Evolutionary conservation across 352 stramenopile species (phyloP), one percentile per base, ranked within the genome.

Genomic region (Phytophthora crassamura): DNA sequence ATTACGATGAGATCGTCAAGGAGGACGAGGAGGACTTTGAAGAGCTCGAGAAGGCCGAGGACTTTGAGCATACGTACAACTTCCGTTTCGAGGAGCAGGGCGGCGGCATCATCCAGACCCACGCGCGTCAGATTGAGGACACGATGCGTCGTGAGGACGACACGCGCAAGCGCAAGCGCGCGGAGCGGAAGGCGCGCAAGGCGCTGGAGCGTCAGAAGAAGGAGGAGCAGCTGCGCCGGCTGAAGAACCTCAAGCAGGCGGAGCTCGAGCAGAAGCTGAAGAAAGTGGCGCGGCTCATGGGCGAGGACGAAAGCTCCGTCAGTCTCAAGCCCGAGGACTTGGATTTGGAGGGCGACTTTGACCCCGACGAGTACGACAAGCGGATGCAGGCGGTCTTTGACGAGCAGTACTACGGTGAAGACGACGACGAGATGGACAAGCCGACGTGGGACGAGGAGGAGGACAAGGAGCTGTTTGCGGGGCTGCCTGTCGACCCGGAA

Each of bases 41-140:
- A 46, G 92, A 91, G 55, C 67, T 99, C 15, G 95, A 99, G 41
- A 90, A 94, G 49, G 93, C 92, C 10, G 98, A 99, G 61, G 89
- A 96, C 22, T 99, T 99, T 77, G 98, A 99, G 75, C 90, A 97
- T 61, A 93, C 96, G 36, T 99, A 99, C 86, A 99, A 99, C 75
- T 99, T 99, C 72, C 94, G 98, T 16, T 99, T 99, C 69, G 98
- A 99, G 78, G 94, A 99, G 76, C 94, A 97, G 48, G 93, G 86
- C 33, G 90, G 85, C 30, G 84, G 84, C 6, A 49, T 94, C 28
- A 96, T 98, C 57, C 73, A 94, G 61, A 97, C 81, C 7, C 83
- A 98, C 64, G 65, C 90, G 20, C 79, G 96, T 36, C 70, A 78
- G 35, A 82, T 98, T 49, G 80, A 96, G 8, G 90, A 94, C 64